Evolutionary conservation across 768 basidiomycete species (phyloP).

Genomic region (Pisolithus albus): DNA sequence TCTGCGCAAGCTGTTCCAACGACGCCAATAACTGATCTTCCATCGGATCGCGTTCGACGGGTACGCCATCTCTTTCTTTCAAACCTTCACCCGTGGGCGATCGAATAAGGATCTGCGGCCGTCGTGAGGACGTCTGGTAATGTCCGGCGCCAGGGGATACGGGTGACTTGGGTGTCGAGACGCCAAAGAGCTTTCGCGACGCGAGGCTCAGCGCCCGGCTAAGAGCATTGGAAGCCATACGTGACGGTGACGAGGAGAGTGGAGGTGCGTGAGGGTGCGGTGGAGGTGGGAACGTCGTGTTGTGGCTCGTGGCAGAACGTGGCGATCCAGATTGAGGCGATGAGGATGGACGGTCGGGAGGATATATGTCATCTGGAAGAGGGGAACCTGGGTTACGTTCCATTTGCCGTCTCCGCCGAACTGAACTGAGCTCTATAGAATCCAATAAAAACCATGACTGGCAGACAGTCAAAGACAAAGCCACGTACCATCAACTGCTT

Average conservation of each 20-base stretch:
- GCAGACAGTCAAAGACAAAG: neutral
- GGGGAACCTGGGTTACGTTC: constrained; percentile 49
- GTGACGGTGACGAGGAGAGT: constrained; percentile 61
- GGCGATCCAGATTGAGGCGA: constrained; percentile 20
- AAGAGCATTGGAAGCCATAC: constrained; percentile 65
- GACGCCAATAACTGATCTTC: constrained; percentile 77
- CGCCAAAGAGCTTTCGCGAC: constrained; percentile 74
- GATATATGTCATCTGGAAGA: constrained; percentile 37
- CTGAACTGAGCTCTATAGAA: constrained; percentile 53
- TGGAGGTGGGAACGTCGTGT: constrained; percentile 66
- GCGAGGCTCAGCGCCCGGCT: constrained; percentile 76
- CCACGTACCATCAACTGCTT: constrained; percentile 77
- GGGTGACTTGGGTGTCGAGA: constrained; percentile 34
- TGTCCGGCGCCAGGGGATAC: constrained; percentile 29
- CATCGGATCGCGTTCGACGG: constrained; percentile 50
- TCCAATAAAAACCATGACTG: constrained; percentile 8
- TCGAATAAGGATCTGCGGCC: constrained; percentile 45
- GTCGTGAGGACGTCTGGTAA: constrained; percentile 45
- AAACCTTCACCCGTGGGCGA: constrained; percentile 35
- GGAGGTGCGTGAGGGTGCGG: constrained; percentile 44
- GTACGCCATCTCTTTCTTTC: constrained; percentile 14
- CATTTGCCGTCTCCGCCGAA: constrained; percentile 51
- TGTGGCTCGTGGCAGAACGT: constrained; percentile 18
- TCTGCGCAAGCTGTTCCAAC: constrained; percentile 90
- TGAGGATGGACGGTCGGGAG: constrained; percentile 29